Evolutionary conservation across 768 basidiomycete species (phyloP).

Genomic region (Calocybe cyanea): DNA sequence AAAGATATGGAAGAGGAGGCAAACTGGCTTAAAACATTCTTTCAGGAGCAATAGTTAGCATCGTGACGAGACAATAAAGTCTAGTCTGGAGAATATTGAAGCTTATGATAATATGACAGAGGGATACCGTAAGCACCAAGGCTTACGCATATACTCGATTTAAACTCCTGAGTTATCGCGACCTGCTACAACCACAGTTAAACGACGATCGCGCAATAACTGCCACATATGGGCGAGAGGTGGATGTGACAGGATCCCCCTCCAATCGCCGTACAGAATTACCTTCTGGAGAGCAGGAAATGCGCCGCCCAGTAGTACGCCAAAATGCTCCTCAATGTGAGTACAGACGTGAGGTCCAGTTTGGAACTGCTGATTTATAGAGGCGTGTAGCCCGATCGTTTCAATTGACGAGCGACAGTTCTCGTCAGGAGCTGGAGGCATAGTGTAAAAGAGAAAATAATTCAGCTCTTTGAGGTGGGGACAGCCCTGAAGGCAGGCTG

Average conservation of each 20-base stretch:
- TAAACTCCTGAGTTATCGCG: background rate
- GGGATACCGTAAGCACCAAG: too few species aligned
- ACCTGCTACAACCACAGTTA: conserved; percentile 18
- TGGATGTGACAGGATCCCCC: conserved; percentile 30
- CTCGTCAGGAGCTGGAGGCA: conserved; percentile 18
- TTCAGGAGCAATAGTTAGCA: conserved; percentile 25
- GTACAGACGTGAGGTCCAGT: conserved; percentile 34
- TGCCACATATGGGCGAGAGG: conserved; percentile 30
- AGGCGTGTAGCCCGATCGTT: conserved; percentile 49
- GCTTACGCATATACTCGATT: background rate
- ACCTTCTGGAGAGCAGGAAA: conserved; percentile 46
- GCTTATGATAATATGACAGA: too few species aligned
- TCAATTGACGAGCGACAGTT: conserved; percentile 29
- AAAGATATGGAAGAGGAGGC: conserved; percentile 85
- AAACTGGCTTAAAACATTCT: conserved; percentile 58
- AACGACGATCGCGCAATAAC: conserved; percentile 29
- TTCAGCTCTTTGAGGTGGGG: conserved; percentile 47
- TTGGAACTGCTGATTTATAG: conserved; percentile 38
- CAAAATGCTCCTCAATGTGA: conserved; percentile 45
- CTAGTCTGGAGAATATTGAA: too few species aligned
- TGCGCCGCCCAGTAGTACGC: conserved; percentile 31
- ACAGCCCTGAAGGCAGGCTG: conserved; percentile 42
- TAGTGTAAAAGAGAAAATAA: conserved; percentile 53
- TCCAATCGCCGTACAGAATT: conserved; percentile 54
- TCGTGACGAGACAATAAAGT: too few species aligned